phyloP scores from a whole-genome alignment of 2,329 filamentous ascomycete species.

The Shiraia bambusicola region DNA sequence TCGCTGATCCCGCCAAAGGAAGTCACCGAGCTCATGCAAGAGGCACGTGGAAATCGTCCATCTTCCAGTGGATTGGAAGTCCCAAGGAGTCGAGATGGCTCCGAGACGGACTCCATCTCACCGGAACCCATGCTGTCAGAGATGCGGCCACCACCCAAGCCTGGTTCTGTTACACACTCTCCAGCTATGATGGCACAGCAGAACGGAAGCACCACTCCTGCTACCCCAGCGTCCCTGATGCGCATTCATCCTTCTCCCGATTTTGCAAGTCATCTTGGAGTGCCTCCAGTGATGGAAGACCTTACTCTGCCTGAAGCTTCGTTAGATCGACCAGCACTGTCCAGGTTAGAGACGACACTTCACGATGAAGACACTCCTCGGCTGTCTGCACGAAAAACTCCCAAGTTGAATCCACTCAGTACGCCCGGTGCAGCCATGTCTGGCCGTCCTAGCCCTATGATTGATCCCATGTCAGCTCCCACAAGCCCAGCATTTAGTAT shows the following conservation, averaged over 20 bases:
- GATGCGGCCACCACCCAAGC: conserved; percentile 63
- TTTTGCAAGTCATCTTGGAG: conserved; percentile 25
- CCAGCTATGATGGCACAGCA: conserved; percentile 61
- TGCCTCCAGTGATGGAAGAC: conserved; percentile 55
- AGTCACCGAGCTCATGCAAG: conserved; percentile 45
- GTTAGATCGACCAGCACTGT: conserved; percentile 51
- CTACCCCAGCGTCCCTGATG: conserved; percentile 88
- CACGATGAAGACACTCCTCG: conserved; percentile 58
- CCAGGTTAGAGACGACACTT: conserved; percentile 54
- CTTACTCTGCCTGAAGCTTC: conserved; percentile 71
- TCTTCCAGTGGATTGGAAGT: conserved; percentile 27
- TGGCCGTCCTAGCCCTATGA: conserved; percentile 51
- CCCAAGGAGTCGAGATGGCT: conserved; percentile 41
- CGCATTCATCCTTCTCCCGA: conserved; percentile 44
- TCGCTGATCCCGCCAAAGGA: conserved; percentile 50
- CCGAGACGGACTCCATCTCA: conserved; percentile 52
- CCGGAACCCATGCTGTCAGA: conserved; percentile 52
- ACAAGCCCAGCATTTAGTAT: conserved; percentile 42
- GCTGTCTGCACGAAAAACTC: conserved; percentile 67
- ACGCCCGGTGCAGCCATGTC: conserved; percentile 43
- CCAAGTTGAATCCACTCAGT: conserved; percentile 61
- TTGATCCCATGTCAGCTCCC: conserved; percentile 56
- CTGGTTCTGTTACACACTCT: conserved; percentile 65
- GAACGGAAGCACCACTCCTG: conserved; percentile 45
- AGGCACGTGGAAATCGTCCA: conserved; percentile 33